These are phyloP conservation scores for Acanthamoeba culbertsoni DNA, from an alignment of 208 protist genomes.

Conservation along the genomic window DNA sequence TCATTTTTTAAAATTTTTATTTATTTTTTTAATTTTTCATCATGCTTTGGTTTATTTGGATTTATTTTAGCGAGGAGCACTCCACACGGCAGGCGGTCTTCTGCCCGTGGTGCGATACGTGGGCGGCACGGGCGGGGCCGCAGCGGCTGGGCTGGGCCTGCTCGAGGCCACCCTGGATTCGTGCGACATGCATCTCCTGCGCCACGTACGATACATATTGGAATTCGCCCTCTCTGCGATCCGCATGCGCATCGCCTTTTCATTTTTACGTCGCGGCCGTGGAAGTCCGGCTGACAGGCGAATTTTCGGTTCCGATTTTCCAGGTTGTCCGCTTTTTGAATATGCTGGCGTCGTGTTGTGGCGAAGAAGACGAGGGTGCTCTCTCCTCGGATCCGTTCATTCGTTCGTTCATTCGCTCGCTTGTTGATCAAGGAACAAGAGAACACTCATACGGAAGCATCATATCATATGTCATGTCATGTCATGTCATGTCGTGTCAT, in stretches of 20 bases:
- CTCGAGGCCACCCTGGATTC: not conserved
- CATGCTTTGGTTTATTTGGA: too few relatives aligned
- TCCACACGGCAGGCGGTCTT: not conserved
- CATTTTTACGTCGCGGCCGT: not conserved
- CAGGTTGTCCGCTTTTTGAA: not conserved
- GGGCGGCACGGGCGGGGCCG: not conserved
- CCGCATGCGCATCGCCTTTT: too few relatives aligned
- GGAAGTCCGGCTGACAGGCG: not conserved
- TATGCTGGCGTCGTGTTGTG: not conserved
- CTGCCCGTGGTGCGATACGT: constrained; percentile 5
- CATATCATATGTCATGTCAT: too few relatives aligned
- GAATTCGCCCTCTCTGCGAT: too few relatives aligned
- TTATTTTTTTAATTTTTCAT: too few relatives aligned
- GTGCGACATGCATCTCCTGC: not conserved
- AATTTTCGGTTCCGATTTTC: not conserved
- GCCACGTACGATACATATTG: not conserved
- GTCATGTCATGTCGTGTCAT: too few relatives aligned
- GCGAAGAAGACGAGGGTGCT: not conserved
- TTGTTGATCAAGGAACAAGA: too few relatives aligned
- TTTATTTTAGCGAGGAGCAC: not conserved
- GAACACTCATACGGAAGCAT: too few relatives aligned
- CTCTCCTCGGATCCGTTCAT: not conserved
- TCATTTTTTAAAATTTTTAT: too few relatives aligned
- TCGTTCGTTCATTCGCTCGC: too few relatives aligned
- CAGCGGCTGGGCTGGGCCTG: not conserved